A percentile compares a stretch with the other conserved stretches of the same genome.
phyloP scores from a whole-genome alignment of 2,329 filamentous ascomycete genomes.

The Ophiostoma sp. region DNA sequence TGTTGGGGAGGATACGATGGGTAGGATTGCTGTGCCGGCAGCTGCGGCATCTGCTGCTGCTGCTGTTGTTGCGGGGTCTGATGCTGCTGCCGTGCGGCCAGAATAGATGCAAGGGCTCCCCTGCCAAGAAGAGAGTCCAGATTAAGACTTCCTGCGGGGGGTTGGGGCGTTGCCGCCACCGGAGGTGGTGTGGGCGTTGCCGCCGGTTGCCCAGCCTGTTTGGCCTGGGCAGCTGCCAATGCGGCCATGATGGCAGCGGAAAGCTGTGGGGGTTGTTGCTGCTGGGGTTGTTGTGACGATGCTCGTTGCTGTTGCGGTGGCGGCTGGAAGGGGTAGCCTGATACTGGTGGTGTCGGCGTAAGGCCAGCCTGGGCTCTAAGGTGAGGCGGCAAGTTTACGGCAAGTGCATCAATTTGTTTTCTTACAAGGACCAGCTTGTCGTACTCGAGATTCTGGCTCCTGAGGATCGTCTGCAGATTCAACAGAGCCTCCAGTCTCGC shows the following conservation, averaged over 20 bases:
- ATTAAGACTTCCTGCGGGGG: conserved; percentile 36
- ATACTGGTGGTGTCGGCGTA: conserved; percentile 31
- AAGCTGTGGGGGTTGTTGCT: conserved; percentile 20
- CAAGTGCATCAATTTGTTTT: conserved; percentile 75
- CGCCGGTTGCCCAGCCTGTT: conserved; percentile 29
- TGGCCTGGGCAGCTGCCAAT: conserved; percentile 28
- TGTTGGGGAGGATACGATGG: conserved; percentile 40
- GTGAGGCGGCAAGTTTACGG: conserved; percentile 53
- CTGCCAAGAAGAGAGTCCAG: conserved; percentile 56
- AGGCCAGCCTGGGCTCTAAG: conserved; percentile 36
- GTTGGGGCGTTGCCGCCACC: conserved; percentile 28
- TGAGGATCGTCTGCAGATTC: conserved; percentile 75
- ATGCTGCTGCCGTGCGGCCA: conserved; percentile 43
- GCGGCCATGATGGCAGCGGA: conserved; percentile 25
- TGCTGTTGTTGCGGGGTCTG: conserved; percentile 37
- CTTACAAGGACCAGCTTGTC: conserved; percentile 80
- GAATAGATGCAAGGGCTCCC: conserved; percentile 53
- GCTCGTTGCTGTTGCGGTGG: conserved; percentile 32
- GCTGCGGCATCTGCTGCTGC: conserved; percentile 41
- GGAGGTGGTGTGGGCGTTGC: conserved; percentile 19
- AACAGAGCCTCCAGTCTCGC: conserved; percentile 77
- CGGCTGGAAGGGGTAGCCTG: conserved; percentile 27
- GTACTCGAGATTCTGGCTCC: conserved; percentile 69
- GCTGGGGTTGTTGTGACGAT: conserved; percentile 30
- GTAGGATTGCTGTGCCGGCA: conserved; percentile 38